phyloP scores from a whole-genome alignment of 2,329 filamentous ascomycete species.

The Exophiala oligosperma region DNA sequence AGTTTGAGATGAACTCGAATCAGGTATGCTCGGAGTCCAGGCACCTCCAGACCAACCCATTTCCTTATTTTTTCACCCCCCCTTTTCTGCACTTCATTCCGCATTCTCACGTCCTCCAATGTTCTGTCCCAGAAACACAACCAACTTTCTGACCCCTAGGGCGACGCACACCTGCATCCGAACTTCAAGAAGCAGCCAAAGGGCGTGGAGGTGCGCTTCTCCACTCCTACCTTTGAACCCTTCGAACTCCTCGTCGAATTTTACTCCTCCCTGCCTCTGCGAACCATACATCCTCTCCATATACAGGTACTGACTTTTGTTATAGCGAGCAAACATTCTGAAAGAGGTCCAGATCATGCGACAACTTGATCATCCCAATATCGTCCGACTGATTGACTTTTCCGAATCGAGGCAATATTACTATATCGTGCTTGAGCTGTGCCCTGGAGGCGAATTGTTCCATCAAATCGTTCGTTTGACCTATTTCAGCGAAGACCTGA shows the following conservation, averaged over 20 bases:
- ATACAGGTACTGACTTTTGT: slow-evolving; percentile 31
- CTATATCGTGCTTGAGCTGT: slow-evolving; percentile 94
- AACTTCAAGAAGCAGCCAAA: slow-evolving; percentile 94
- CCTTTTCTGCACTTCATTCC: background rate
- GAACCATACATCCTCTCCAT: slow-evolving; percentile 23
- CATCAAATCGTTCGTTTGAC: slow-evolving; percentile 97
- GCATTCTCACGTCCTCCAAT: background rate
- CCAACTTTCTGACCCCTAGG: slow-evolving; percentile 65
- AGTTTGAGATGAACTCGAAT: slow-evolving; percentile 97
- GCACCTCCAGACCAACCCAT: slow-evolving; percentile 26
- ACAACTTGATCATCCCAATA: slow-evolving; percentile 92
- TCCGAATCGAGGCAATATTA: slow-evolving; percentile 93
- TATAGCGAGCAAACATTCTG: slow-evolving; percentile 91
- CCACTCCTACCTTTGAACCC: slow-evolving; percentile 36
- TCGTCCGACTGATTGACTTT: slow-evolving; percentile 90
- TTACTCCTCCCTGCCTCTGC: background rate
- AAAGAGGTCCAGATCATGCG: slow-evolving; percentile 99
- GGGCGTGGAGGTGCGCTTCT: slow-evolving; percentile 86
- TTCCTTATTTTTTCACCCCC: slow-evolving; percentile 29
- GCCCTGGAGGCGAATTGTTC: slow-evolving; percentile 93
- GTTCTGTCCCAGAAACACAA: slow-evolving; percentile 39
- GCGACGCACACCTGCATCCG: slow-evolving; percentile 89
- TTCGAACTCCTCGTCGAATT: slow-evolving; percentile 16
- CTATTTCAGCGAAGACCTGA: slow-evolving; percentile 96
- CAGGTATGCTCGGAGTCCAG: slow-evolving; percentile 70